phyloP scores from a whole-genome alignment of 129 eudicot genomes.

The Artemisia annua region DNA sequence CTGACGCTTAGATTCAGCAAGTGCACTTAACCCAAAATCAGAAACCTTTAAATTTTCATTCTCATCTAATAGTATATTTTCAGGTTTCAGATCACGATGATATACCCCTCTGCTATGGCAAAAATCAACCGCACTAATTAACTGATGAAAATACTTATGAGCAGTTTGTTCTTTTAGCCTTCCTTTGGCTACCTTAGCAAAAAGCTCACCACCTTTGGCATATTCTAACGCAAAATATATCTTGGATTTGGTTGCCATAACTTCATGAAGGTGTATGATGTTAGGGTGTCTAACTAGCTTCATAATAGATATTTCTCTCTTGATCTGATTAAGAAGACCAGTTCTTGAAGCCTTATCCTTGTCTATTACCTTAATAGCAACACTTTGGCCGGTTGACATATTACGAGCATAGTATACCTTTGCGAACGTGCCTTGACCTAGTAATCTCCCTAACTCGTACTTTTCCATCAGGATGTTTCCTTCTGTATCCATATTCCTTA shows the following conservation, averaged over 20 bases:
- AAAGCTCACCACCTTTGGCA: conserved; percentile 89
- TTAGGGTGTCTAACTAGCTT: conserved; percentile 79
- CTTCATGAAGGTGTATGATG: conserved; percentile 73
- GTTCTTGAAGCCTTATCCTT: conserved; percentile 67
- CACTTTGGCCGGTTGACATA: conserved; percentile 59
- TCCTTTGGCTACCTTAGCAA: conserved; percentile 77
- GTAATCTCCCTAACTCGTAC: conserved; percentile 76
- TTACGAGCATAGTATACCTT: conserved; percentile 75
- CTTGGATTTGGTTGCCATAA: conserved; percentile 85
- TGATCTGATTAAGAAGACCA: conserved; percentile 73
- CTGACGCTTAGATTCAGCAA: conserved; percentile 65
- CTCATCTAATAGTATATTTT: conserved; percentile 78
- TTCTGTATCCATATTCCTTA: conserved; percentile 45
- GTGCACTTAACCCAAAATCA: conserved; percentile 91
- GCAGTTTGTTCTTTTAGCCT: conserved; percentile 73
- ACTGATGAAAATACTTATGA: conserved; percentile 66
- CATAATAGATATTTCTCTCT: conserved; percentile 82
- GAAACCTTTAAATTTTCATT: conserved; percentile 77
- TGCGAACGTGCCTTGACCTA: conserved; percentile 93
- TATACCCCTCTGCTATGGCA: conserved; percentile 94
- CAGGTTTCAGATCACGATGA: conserved; percentile 88
- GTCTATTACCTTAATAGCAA: conserved; percentile 80
- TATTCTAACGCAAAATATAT: conserved; percentile 76
- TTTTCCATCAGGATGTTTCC: conserved; percentile 60
- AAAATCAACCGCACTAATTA: conserved; percentile 72